phyloP scores from a whole-genome alignment of 139 green algal species.

The Diplosphaera chodatii region DNA sequence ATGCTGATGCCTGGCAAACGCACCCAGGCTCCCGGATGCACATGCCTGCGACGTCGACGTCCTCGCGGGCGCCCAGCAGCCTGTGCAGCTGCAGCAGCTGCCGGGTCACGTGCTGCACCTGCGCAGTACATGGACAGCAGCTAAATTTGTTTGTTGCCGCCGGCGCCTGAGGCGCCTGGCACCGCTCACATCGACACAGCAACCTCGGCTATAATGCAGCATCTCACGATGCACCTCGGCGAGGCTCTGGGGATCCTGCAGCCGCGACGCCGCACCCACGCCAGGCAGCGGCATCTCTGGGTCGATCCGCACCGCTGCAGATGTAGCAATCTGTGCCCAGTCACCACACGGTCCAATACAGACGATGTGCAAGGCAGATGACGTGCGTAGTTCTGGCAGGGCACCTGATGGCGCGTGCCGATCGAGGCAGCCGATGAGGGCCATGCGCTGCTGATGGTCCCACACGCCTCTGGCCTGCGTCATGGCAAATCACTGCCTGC shows the following conservation, averaged over 20 bases:
- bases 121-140: neutral
- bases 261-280: constrained; percentile 23
- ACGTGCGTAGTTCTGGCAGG: neutral
- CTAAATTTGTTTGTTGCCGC: neutral
- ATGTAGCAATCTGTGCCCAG: too few species aligned
- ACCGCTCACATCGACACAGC: too few species aligned
- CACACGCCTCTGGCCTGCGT: constrained; percentile 22
- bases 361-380: too few species aligned
- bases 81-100: constrained; percentile 51
- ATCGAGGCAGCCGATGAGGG: neutral
- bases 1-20: constrained; percentile 34
- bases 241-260: constrained; percentile 1
- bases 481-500: neutral
- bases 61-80: constrained; percentile 40
- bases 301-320: constrained; percentile 9
- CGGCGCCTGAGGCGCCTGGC: too few species aligned
- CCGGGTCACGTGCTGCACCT: constrained; percentile 34
- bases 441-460: constrained; percentile 3
- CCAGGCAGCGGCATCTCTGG: constrained; percentile 16
- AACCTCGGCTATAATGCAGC: too few species aligned
- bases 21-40: constrained; percentile 43
- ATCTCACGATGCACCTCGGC: neutral
- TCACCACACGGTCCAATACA: too few species aligned
- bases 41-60: constrained; percentile 43
- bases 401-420: neutral